Evolutionary conservation across 768 basidiomycete species (phyloP).

Genomic region (Holtermanniella nyarrowii): DNA sequence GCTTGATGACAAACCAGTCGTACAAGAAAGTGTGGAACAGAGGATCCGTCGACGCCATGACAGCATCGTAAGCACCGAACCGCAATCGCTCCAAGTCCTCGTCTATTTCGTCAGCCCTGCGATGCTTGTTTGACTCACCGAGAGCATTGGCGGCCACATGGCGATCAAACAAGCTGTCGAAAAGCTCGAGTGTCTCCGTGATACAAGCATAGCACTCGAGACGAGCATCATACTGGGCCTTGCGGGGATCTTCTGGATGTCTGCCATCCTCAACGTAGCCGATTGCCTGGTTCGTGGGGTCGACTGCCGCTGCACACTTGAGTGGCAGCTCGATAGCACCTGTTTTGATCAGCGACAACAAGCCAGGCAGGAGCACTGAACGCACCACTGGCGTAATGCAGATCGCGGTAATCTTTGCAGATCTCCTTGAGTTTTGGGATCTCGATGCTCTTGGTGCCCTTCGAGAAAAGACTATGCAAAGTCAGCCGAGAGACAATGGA

Average conservation of each 20-base stretch:
- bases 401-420: conserved; percentile 74
- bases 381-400: conserved; percentile 71
- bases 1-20: conserved; percentile 77
- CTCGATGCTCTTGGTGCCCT: conserved; percentile 74
- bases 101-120: conserved; percentile 8
- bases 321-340: conserved; percentile 79
- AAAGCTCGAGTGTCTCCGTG: conserved; percentile 66
- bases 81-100: conserved; percentile 63
- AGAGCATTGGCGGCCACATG: not conserved
- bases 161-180: conserved; percentile 49
- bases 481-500: conserved; percentile 2
- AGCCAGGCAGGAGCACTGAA: conserved; percentile 1
- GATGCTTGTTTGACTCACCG: not conserved
- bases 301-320: conserved; percentile 66
- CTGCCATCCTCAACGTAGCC: conserved; percentile 60
- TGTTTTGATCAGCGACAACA: conserved; percentile 27
- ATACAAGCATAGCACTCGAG: conserved; percentile 70
- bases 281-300: conserved; percentile 54
- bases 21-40: conserved; percentile 91
- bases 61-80: conserved; percentile 73
- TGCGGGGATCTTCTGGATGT: conserved; percentile 53
- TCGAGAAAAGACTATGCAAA: conserved; percentile 62
- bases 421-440: conserved; percentile 77
- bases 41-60: conserved; percentile 74
- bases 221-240: conserved; percentile 53